Conservation (phyloP, 2,329 filamentous ascomycete species). For the Metarhizium brunneum region DNA sequence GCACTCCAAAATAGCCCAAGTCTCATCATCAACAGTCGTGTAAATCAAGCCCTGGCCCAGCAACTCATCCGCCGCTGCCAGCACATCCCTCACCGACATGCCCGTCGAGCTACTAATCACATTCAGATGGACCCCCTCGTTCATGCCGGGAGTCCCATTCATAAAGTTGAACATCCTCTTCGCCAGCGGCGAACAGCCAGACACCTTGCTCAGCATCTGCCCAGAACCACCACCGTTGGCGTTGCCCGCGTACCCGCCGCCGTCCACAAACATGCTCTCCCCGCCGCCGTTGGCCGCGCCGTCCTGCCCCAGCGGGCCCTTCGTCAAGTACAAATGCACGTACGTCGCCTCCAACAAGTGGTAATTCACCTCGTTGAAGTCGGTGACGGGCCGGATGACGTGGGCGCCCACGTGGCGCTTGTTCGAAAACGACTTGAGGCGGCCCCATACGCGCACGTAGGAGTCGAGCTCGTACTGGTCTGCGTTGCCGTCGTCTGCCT, state of each 20-base stretch:
- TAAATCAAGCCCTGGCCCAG: constrained; percentile 67
- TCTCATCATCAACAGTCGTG: constrained; percentile 86
- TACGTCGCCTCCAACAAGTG: constrained; percentile 86
- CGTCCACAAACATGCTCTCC: constrained; percentile 49
- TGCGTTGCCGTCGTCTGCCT: constrained; percentile 34
- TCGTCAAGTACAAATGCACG: constrained; percentile 76
- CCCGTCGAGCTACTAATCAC: constrained; percentile 58
- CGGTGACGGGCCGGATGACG: constrained; percentile 67
- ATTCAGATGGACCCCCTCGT: constrained; percentile 77
- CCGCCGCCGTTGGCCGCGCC: constrained; percentile 23
- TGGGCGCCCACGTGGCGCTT: constrained; percentile 75
- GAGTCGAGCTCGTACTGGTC: constrained; percentile 57
- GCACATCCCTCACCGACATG: constrained; percentile 60
- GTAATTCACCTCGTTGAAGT: constrained; percentile 89
- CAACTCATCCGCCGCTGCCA: constrained; percentile 74
- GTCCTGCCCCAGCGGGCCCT: constrained; percentile 47
- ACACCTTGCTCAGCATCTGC: constrained; percentile 29
- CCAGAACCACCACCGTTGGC: constrained; percentile 25
- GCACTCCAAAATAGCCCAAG: constrained; percentile 72
- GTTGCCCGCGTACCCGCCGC: constrained; percentile 28
- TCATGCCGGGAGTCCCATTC: constrained; percentile 56
- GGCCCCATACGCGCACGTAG: constrained; percentile 80
- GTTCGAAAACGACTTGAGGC: constrained; percentile 73
- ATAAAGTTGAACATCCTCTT: constrained; percentile 65
- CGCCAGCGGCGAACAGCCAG: constrained; percentile 45